Evolutionary conservation across 106 monocot species (phyloP).

Genomic region (Iris macrosiphon): DNA sequence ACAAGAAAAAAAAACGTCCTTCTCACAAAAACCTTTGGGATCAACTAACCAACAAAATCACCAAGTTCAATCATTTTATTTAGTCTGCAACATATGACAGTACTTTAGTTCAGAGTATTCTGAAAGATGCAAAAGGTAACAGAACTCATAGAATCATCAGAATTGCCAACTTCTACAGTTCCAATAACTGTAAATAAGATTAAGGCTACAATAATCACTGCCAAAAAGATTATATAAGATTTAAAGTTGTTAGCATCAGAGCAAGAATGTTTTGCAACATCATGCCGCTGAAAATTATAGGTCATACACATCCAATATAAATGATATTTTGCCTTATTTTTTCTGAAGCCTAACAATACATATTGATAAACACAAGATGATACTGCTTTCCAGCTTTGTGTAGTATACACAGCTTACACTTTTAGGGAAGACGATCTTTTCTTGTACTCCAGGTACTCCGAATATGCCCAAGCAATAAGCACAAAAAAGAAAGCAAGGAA

Average conservation of each 20-base stretch:
- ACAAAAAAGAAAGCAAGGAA: conserved; percentile 30
- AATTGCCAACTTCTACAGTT: too few species aligned
- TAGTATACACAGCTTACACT: conserved; percentile 29
- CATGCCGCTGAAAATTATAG: neutral
- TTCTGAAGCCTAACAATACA: neutral
- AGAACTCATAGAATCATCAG: too few species aligned
- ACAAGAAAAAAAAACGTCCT: conserved; percentile 4
- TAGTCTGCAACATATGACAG: too few species aligned
- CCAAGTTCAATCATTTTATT: too few species aligned
- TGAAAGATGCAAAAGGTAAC: too few species aligned
- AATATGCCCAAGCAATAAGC: conserved; percentile 36
- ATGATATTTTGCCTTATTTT: neutral
- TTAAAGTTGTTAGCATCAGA: neutral
- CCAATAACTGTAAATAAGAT: too few species aligned
- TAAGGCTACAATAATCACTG: too few species aligned
- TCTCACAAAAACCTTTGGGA: too few species aligned
- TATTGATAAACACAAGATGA: too few species aligned
- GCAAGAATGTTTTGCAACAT: neutral
- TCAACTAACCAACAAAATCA: too few species aligned
- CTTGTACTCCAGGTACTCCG: conserved; percentile 29
- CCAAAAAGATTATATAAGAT: neutral
- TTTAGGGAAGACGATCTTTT: conserved; percentile 23
- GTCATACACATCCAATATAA: neutral
- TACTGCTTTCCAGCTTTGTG: too few species aligned
- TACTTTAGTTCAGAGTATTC: too few species aligned